Base-by-base conservation (phyloP, 2,329 filamentous ascomycete species). In the Hypoxylon sp. region DNA sequence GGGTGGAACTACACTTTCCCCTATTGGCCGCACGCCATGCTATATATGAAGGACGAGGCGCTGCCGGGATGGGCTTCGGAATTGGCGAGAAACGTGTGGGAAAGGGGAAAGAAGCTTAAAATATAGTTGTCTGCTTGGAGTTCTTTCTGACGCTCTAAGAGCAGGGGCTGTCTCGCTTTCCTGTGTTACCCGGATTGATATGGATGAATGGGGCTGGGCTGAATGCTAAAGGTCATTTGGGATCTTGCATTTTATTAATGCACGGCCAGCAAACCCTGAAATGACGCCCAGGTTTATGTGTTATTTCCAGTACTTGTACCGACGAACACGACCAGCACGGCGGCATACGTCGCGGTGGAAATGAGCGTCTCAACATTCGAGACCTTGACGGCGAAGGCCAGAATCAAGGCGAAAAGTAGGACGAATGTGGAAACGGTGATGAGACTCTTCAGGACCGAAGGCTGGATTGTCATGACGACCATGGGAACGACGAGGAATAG, bases 11-110 rank as follows among this genome's bases (percentile, higher is more conserved):
- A 6, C 11, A 7, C 17, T 20, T 24, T 56, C n/a, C 56, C 59
- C 4, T 44, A 56, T 26, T 63, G 43, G 48, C 56, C 64, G 20
- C 59, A 63, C 2, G 53, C 44, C 6, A 5, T 66, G 13, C 20
- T 56, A n/a, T 51, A 52, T 15, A n/a, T 28, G 43, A 20, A 34
- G 19, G 47, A 28, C 2, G 41, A 28, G 30, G 49, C 22, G 24
- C 17, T 55, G 22, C 51, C 34, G 15, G 28, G 7, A 32, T 43
- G 53, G 59, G 59, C 5, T 15, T n/a, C 48, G 26, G 4, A 22
- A 1, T 11, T n/a, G 34, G 34, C 4, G 22, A 37, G 22, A 4
- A 15, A 37, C 8, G 19, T 34, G 3, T 55, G 22, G 11, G 15
- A n/a, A 24, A n/a, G 32, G 49, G 17, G 19, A 32, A 10, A 24